Percentiles rank a stretch among this genome's conserved stretches.
These are phyloP conservation scores for Cercophora sp. DNA, from an alignment of 495 filamentous ascomycete species.

Conservation along the genomic window DNA sequence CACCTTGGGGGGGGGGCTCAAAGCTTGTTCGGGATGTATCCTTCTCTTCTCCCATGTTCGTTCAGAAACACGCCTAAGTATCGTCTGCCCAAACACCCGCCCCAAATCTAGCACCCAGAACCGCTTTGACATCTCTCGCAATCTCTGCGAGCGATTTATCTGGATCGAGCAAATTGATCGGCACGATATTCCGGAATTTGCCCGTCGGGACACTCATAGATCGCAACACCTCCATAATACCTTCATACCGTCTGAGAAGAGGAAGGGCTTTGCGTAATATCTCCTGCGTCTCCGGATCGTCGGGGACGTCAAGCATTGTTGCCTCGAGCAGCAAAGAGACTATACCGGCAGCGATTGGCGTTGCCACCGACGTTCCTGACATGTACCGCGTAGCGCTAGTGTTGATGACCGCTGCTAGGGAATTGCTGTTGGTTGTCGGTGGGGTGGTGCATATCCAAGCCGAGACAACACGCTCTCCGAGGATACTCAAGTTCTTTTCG, in stretches of 20 bases:
- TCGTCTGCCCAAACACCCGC: no score
- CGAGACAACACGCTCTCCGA: neutral
- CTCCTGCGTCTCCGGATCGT: neutral
- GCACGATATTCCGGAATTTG: neutral
- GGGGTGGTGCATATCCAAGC: neutral
- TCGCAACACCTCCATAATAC: neutral
- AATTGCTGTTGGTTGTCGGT: neutral
- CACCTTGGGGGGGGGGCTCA: no score
- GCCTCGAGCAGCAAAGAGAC: neutral
- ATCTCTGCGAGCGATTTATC: neutral
- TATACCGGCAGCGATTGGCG: neutral
- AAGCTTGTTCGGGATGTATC: no score
- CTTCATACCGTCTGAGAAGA: neutral
- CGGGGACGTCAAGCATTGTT: neutral
- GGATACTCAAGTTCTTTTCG: neutral
- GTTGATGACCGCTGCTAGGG: no score
- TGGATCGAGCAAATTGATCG: neutral
- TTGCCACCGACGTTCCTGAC: neutral
- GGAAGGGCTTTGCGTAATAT: neutral
- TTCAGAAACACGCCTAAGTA: no score
- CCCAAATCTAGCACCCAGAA: neutral
- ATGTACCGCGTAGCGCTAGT: neutral
- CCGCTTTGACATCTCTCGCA: neutral
- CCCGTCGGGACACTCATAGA: neutral
- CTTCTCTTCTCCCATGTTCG: no score